A percentile compares a stretch with the other conserved stretches of the same genome.
phyloP scores from a whole-genome alignment of 2,329 filamentous ascomycete species.

The Aspergillus carbonarius region DNA sequence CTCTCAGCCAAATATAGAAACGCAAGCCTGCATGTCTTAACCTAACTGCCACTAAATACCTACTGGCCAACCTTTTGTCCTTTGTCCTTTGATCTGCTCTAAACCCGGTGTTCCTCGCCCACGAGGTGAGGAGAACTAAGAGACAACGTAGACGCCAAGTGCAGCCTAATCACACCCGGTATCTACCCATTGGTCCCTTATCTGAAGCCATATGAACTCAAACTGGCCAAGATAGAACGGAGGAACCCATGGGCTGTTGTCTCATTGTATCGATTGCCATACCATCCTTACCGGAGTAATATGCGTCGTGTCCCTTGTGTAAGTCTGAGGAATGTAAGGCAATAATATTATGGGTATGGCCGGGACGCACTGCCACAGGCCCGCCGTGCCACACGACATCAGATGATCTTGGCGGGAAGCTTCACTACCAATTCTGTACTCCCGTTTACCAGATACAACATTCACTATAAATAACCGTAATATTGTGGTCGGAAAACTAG shows the following conservation, averaged over 20 bases:
- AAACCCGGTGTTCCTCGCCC: background rate
- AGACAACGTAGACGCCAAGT: background rate
- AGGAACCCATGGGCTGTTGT: background rate
- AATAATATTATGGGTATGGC: background rate
- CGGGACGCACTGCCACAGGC: background rate
- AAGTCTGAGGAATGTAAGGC: background rate
- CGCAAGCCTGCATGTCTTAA: conserved; percentile 22
- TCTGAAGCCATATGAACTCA: background rate
- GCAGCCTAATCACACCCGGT: background rate
- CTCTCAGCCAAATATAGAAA: conserved; percentile 21
- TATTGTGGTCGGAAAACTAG: too few relatives aligned
- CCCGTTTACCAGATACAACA: background rate
- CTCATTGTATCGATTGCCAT: background rate
- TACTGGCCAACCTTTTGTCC: background rate
- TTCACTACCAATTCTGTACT: background rate
- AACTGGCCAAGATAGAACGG: background rate
- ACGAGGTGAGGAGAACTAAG: background rate
- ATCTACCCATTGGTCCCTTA: background rate
- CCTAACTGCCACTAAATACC: background rate
- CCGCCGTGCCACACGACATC: conserved; percentile 1
- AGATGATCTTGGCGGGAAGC: background rate
- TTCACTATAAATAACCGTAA: too few relatives aligned
- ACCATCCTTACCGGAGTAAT: background rate
- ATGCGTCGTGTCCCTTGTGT: background rate
- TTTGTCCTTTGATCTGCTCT: background rate